A percentile compares a stretch with the other conserved stretches of the same genome.
Conservation (phyloP, 192 early-diverging fungal genomes). For the Entomortierella parvispora region DNA sequence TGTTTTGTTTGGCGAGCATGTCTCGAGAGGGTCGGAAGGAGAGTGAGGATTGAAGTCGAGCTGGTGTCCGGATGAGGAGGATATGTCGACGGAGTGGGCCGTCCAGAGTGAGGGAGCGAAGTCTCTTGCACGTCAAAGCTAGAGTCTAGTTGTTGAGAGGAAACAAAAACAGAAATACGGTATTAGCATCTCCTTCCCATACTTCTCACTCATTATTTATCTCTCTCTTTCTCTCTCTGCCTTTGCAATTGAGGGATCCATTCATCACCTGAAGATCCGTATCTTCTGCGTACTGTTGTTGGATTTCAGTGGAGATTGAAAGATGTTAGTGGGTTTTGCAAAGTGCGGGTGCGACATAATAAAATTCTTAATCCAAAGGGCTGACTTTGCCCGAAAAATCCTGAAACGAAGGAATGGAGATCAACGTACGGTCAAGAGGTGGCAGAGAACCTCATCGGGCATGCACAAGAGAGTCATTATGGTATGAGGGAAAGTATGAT, state of each 20-base stretch:
- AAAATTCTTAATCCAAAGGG: no score
- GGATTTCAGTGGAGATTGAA: neutral
- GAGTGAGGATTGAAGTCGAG: slow-evolving; percentile 28
- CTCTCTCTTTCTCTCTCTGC: neutral
- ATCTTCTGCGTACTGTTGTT: slow-evolving; percentile 26
- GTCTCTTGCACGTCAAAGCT: slow-evolving; percentile 17
- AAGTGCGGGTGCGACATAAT: neutral
- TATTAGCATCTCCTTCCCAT: no score
- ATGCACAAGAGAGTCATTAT: slow-evolving; percentile 16
- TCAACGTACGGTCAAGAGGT: slow-evolving; percentile 27
- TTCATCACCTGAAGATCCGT: slow-evolving; percentile 40
- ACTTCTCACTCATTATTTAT: no score
- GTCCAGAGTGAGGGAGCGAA: slow-evolving; percentile 23
- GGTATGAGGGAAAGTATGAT: no score
- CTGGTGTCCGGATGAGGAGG: slow-evolving; percentile 38
- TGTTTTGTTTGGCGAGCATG: slow-evolving; percentile 25
- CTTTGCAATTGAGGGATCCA: neutral
- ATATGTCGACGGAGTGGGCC: slow-evolving; percentile 38
- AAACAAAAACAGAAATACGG: neutral
- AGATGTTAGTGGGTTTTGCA: neutral
- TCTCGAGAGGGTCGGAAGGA: slow-evolving; percentile 27
- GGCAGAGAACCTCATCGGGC: slow-evolving; percentile 34
- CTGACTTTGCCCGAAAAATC: no score
- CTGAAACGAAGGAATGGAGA: neutral
- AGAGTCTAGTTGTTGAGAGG: slow-evolving; percentile 11